Base-by-base conservation (phyloP, 2,329 filamentous ascomycete genomes). In the Trichoderma atrobrunneum region DNA sequence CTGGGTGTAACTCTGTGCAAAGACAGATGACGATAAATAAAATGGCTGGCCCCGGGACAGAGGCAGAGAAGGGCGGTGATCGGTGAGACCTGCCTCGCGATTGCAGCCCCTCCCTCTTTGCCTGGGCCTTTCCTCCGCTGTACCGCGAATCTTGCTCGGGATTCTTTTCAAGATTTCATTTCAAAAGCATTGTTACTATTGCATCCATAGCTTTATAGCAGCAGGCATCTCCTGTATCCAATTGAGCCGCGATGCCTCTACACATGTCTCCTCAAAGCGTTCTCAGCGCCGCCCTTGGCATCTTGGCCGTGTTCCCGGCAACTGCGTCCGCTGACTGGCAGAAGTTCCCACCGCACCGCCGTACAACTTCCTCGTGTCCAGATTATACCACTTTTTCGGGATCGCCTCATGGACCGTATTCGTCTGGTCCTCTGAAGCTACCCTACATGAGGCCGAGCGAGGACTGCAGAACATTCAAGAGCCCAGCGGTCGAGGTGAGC, bases 391-490 rank as follows among this genome's bases (percentile, higher is more conserved):
- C 51, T 7, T 77, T 77, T 64, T 73, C 76, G 61, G 71, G 73
- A 61, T 21, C 73, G 60, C 74, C 74, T 14, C 77, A 78, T 67
- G 73, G 43, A 16, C 77, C 77, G 8, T 76, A 70, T 32, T 77
- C 77, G 24, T 43, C 60, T 2, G 77, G 77, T 0, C 72, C 64
- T 21, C 69, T 78, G 26, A 72, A 72, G 30, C 70, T 78, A 59
- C 77, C 77, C 12, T 78, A 74, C 16, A 78, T 78, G 77, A 68
- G 77, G 28, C 77, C 77, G 6, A 77, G 74, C 26, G 68, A 74
- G 30, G 75, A 77, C 56, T 78, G 77, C 64, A 74, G 77, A 16
- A 78, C 77, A 1, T 78, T 78, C n/a, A 76, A 65, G 28, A 78
- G 77, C 26, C 71, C 77, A 10, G 77, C 76, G n/a, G 77, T 76